Percentiles rank a stretch among this genome's conserved stretches.
These are phyloP conservation scores for Aspergillus sp. DNA, from an alignment of 2,329 filamentous ascomycete species.

Conservation along the genomic window DNA sequence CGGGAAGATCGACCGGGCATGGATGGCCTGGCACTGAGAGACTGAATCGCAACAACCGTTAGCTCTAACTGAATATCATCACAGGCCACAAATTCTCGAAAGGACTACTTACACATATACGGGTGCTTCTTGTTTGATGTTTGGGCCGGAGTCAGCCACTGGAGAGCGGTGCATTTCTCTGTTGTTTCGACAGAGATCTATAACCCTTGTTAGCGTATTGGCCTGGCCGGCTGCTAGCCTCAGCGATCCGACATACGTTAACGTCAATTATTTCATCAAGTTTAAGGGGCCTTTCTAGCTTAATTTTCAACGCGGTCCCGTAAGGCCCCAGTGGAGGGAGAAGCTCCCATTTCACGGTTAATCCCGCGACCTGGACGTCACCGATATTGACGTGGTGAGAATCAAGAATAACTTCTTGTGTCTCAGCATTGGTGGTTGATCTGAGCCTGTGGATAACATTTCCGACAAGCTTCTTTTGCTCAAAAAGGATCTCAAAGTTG, in stretches of 20 bases:
- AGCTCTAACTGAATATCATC: neutral
- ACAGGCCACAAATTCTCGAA: neutral
- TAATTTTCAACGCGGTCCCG: conserved; percentile 49
- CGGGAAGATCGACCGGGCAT: conserved; percentile 88
- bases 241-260: conserved; percentile 36
- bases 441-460: conserved; percentile 74
- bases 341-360: conserved; percentile 67
- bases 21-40: conserved; percentile 95
- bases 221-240: neutral
- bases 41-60: conserved; percentile 42
- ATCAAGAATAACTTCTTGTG: conserved; percentile 79
- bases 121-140: conserved; percentile 94
- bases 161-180: conserved; percentile 82
- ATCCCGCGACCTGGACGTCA: conserved; percentile 68
- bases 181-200: conserved; percentile 77
- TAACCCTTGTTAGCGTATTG: neutral
- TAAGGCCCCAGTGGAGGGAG: conserved; percentile 71
- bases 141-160: conserved; percentile 92
- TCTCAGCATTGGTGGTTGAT: conserved; percentile 71
- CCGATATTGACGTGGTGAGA: conserved; percentile 78
- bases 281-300: conserved; percentile 48
- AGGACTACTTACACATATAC: conserved; percentile 70
- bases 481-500: conserved; percentile 80
- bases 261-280: conserved; percentile 50
- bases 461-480: conserved; percentile 72